Evolutionary conservation across 176 grass and related monocot species (phyloP).

Genomic region (Leersia perrieri): DNA sequence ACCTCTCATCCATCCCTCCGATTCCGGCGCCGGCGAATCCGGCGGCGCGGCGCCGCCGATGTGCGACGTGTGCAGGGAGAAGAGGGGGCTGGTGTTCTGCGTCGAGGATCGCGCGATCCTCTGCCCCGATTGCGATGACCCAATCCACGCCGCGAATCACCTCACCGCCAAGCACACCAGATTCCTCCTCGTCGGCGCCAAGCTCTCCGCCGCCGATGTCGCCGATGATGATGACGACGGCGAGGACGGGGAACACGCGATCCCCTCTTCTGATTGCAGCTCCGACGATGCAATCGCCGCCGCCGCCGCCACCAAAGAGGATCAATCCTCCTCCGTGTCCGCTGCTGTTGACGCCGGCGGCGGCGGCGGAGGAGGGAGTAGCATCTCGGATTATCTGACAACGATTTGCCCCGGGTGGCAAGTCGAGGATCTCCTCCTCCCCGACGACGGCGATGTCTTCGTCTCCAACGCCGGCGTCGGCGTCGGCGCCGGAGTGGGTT

Average conservation of each 20-base stretch:
- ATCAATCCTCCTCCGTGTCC: background rate
- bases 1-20: constrained; percentile 30
- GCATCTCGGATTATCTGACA: constrained; percentile 86
- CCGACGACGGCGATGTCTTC: constrained; percentile 23
- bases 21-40: background rate
- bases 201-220: constrained; percentile 42
- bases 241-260: no score
- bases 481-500: no score
- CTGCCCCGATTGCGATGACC: constrained; percentile 83
- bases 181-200: constrained; percentile 78
- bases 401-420: constrained; percentile 82
- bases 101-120: constrained; percentile 95
- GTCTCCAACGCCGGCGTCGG: no score
- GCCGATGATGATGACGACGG: no score
- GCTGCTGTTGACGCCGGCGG: background rate
- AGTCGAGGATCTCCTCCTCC: constrained; percentile 82
- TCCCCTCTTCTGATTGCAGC: constrained; percentile 13
- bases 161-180: constrained; percentile 89
- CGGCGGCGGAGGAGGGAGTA: constrained; percentile 31
- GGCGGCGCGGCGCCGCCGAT: constrained; percentile 16
- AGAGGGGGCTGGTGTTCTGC: constrained; percentile 81
- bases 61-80: constrained; percentile 89
- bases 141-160: constrained; percentile 75
- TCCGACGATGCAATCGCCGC: background rate
- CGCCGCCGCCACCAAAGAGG: background rate